Percentiles rank a stretch among this genome's conserved stretches.
Conservation (phyloP, 495 filamentous ascomycete genomes). For the Neurospora africana region DNA sequence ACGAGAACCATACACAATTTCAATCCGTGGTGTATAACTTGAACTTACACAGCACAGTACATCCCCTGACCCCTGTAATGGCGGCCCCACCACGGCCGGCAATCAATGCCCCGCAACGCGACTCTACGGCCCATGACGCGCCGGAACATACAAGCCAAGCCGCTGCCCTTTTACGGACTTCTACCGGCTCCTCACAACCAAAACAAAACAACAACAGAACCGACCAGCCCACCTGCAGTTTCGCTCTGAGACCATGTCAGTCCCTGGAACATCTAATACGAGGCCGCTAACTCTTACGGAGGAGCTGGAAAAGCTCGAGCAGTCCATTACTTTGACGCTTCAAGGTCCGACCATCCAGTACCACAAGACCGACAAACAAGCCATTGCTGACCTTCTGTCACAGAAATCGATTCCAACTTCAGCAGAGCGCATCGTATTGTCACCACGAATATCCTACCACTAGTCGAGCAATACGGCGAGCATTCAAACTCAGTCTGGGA, state of each 20-base stretch:
- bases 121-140: not conserved
- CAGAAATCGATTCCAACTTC: conserved; percentile 98
- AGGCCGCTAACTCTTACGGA: conserved; percentile 77
- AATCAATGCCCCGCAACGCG: not conserved
- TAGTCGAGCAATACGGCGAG: conserved; percentile 94
- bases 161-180: not conserved
- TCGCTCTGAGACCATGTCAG: conserved; percentile 24
- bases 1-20: not conserved
- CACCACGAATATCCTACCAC: conserved; percentile 80
- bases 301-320: conserved; percentile 92
- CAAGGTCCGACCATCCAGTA: conserved; percentile 51
- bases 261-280: conserved; percentile 36
- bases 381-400: conserved; percentile 3
- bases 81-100: not conserved
- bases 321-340: conserved; percentile 89
- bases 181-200: not conserved
- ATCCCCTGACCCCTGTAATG: not conserved
- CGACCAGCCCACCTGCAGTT: not conserved
- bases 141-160: not conserved
- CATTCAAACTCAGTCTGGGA: conserved; percentile 94
- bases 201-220: not conserved
- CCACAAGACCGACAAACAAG: not conserved
- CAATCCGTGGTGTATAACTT: not conserved
- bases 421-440: conserved; percentile 94
- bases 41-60: not conserved